Evolutionary conservation across 352 stramenopile species (phyloP).

Genomic region (Globisporangium paroecandrum): DNA sequence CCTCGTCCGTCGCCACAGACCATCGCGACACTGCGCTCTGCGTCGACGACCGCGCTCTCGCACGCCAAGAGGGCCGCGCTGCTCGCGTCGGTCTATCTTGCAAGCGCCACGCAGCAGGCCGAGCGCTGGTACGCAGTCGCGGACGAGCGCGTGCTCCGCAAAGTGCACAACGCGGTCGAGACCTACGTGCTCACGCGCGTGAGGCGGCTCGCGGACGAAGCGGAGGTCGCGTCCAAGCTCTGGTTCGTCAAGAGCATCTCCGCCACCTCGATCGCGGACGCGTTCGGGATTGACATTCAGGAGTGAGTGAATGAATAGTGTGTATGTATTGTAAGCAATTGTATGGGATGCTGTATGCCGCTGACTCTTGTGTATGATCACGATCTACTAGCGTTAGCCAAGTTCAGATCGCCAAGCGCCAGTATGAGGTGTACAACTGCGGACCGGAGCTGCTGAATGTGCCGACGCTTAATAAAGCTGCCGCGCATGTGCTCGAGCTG

Average conservation of each 20-base stretch:
- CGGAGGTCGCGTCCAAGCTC: conserved; percentile 55
- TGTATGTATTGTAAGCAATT: background rate
- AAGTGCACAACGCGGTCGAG: conserved; percentile 48
- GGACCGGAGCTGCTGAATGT: conserved; percentile 46
- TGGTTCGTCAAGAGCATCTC: conserved; percentile 66
- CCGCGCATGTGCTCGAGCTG: conserved; percentile 28
- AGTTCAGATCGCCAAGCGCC: conserved; percentile 50
- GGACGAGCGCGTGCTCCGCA: conserved; percentile 50
- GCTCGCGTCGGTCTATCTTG: conserved; percentile 30
- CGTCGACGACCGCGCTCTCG: conserved; percentile 21
- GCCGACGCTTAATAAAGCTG: conserved; percentile 33
- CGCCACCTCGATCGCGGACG: conserved; percentile 47
- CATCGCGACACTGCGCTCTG: conserved; percentile 21
- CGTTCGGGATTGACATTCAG: conserved; percentile 42
- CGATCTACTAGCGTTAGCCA: conserved; percentile 32
- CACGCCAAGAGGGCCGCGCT: conserved; percentile 28
- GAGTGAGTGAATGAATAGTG: conserved; percentile 32
- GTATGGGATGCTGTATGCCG: background rate
- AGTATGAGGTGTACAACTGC: conserved; percentile 53
- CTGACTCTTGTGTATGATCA: background rate
- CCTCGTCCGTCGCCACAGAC: conserved; percentile 21
- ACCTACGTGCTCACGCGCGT: conserved; percentile 42
- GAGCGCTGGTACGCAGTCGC: conserved; percentile 46
- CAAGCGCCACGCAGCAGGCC: conserved; percentile 32
- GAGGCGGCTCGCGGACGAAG: conserved; percentile 37